These are phyloP conservation scores for Clitocybe nebularis DNA, from an alignment of 1,284 basidiomycete species.

Conservation along the genomic window DNA sequence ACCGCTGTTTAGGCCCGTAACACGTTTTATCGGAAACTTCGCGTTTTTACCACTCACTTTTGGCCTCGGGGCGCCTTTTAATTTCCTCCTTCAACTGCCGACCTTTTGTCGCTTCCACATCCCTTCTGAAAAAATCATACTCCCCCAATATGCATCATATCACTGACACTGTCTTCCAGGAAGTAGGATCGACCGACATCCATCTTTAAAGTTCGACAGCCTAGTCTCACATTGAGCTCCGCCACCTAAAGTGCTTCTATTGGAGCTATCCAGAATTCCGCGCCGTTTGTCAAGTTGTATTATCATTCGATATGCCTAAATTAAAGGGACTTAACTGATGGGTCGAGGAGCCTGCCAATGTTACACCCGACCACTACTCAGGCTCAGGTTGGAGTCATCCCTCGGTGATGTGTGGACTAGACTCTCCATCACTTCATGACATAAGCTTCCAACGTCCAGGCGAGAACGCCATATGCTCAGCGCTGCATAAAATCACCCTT, in stretches of 20 bases:
- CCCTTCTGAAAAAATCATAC: constrained; percentile 36
- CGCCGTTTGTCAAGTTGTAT: constrained; percentile 31
- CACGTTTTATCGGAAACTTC: constrained; percentile 32
- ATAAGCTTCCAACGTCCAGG: constrained; percentile 37
- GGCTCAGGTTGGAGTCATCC: no score
- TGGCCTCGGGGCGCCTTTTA: constrained; percentile 21
- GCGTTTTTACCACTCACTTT: no score
- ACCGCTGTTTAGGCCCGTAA: constrained; percentile 33
- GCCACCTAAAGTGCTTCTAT: constrained; percentile 30
- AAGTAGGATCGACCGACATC: constrained; percentile 2
- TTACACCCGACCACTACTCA: no score
- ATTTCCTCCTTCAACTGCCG: constrained; percentile 30
- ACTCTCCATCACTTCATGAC: constrained; percentile 30
- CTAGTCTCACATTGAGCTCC: constrained; percentile 22
- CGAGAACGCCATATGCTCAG: constrained; percentile 32
- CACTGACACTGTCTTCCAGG: constrained; percentile 26
- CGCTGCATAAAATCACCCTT: constrained; percentile 39
- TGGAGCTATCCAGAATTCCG: constrained; percentile 34
- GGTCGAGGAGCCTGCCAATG: constrained; percentile 26
- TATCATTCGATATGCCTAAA: constrained; percentile 28
- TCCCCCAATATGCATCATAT: constrained; percentile 38
- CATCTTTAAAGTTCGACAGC: constrained; percentile 1
- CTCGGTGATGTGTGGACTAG: neutral
- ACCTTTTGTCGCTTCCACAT: constrained; percentile 32
- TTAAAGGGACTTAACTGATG: constrained; percentile 35